These are phyloP conservation scores for Silene uniflora DNA, from an alignment of 148 eudicot species.

Conservation along the genomic window DNA sequence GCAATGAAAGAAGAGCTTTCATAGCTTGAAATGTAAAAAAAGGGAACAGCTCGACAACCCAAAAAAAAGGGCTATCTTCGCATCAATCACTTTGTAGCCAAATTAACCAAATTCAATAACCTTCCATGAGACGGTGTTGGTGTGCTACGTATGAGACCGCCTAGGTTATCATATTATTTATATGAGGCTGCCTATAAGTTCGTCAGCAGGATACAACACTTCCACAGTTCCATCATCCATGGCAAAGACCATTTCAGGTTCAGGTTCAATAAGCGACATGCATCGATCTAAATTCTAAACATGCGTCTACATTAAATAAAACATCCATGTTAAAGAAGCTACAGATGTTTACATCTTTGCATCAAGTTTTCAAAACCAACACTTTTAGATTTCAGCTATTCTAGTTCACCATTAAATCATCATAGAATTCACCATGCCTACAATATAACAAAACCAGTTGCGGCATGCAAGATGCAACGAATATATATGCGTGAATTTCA, in stretches of 20 bases:
- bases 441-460: not conserved
- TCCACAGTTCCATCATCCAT: no score
- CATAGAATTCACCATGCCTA: not conserved
- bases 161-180: no score
- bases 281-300: not conserved
- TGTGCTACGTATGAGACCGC: no score
- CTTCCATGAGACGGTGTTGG: no score
- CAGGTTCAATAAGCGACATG: not conserved
- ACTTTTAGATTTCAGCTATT: not conserved
- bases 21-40: no score
- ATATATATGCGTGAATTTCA: not conserved
- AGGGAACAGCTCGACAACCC: no score
- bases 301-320: not conserved
- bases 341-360: slow-evolving; percentile 1
- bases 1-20: no score
- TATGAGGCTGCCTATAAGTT: no score
- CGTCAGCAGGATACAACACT: no score
- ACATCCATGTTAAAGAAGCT: not conserved
- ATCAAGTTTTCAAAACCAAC: not conserved
- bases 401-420: not conserved
- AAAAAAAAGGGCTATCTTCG: no score
- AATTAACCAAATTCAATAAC: no score
- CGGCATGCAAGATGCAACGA: not conserved
- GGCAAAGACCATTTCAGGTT: not conserved
- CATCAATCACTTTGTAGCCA: no score